Evolutionary conservation across 2,329 filamentous ascomycete genomes (phyloP).

Genomic region (Cladosporium oxysporum): DNA sequence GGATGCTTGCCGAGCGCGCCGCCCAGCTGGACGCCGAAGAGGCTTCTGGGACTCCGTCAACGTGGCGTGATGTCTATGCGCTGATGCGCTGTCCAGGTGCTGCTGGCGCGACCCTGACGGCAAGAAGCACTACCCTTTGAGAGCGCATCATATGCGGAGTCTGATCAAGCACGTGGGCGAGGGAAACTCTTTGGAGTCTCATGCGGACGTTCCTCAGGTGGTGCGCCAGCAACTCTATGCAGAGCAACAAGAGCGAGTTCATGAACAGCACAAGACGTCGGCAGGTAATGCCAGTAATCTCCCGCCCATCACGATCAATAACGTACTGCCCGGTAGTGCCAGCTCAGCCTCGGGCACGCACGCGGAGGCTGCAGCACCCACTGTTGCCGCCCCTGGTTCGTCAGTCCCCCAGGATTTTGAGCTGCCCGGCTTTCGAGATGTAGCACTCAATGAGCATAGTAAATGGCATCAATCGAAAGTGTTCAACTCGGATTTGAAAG

Average conservation of each 20-base stretch:
- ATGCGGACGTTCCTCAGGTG: neutral
- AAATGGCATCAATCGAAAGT: too few relatives aligned
- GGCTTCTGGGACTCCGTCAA: neutral
- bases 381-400: too few relatives aligned
- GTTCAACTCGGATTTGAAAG: too few relatives aligned
- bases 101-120: conserved; percentile 4
- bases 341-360: too few relatives aligned
- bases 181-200: neutral
- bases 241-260: neutral
- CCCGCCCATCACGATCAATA: neutral
- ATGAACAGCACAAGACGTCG: neutral
- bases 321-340: too few relatives aligned
- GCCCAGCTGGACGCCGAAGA: conserved; percentile 1
- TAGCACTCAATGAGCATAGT: neutral
- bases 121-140: neutral
- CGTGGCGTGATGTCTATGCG: conserved; percentile 2
- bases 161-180: neutral
- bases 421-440: neutral
- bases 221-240: conserved; percentile 5
- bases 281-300: neutral
- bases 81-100: neutral
- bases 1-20: neutral
- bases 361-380: too few relatives aligned
- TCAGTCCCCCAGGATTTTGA: too few relatives aligned
- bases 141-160: neutral